These are phyloP conservation scores for Gastrolobium bilobum DNA, from an alignment of 306 rosid genomes.

Conservation along the genomic window DNA sequence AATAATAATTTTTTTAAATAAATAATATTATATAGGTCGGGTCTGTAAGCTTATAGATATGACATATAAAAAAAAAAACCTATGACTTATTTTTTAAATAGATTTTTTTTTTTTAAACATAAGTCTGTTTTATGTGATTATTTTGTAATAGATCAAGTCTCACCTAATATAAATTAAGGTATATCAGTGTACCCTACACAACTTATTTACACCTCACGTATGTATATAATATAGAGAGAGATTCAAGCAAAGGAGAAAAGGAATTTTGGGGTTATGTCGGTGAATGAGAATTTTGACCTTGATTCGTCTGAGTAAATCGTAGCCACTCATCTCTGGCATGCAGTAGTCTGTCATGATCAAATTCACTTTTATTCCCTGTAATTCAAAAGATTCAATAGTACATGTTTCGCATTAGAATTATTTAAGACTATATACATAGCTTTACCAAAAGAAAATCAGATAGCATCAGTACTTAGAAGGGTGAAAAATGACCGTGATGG, in stretches of 20 bases:
- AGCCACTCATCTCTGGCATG: conserved; percentile 99
- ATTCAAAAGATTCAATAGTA: conserved; percentile 33
- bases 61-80: too few species aligned
- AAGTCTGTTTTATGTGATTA: too few species aligned
- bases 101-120: too few species aligned
- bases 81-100: too few species aligned
- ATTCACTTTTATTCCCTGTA: conserved; percentile 90
- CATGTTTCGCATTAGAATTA: not conserved
- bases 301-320: conserved; percentile 91
- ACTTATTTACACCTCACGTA: too few species aligned
- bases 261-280: conserved; percentile 58
- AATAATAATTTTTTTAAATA: too few species aligned
- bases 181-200: too few species aligned
- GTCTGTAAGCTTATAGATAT: too few species aligned
- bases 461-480: not conserved
- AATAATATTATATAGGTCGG: too few species aligned
- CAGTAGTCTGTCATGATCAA: conserved; percentile 99
- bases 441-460: not conserved
- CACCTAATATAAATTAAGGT: too few species aligned
- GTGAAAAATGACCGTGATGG: not conserved
- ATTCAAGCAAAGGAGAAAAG: conserved; percentile 39
- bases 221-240: too few species aligned
- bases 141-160: too few species aligned
- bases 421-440: not conserved
- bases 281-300: conserved; percentile 66